Conservation (phyloP, 805 yeast species). For the Candida corydali region DNA sequence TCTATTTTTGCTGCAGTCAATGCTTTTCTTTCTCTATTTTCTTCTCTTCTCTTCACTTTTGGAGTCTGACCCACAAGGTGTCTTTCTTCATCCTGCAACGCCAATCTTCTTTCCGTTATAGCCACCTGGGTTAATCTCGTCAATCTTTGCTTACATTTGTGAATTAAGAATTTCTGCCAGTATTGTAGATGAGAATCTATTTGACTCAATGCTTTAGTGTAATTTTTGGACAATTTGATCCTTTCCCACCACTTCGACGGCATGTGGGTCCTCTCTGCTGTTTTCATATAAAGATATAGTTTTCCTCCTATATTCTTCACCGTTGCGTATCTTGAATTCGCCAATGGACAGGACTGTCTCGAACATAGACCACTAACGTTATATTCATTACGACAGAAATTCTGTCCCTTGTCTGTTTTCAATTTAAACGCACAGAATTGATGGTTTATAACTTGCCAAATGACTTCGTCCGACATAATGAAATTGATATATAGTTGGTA, state of each 20-base stretch:
- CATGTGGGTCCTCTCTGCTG: slow-evolving; percentile 95
- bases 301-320: slow-evolving; percentile 77
- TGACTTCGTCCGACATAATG: slow-evolving; percentile 75
- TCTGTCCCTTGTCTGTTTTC: slow-evolving; percentile 83
- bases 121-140: slow-evolving; percentile 95
- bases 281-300: slow-evolving; percentile 86
- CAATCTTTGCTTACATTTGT: slow-evolving; percentile 93
- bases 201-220: slow-evolving; percentile 81
- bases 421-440: slow-evolving; percentile 94
- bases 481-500: no score
- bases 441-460: slow-evolving; percentile 96
- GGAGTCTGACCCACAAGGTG: slow-evolving; percentile 90
- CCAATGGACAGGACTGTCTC: slow-evolving; percentile 93
- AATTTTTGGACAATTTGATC: slow-evolving; percentile 84
- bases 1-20: slow-evolving; percentile 95
- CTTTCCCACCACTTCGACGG: slow-evolving; percentile 96
- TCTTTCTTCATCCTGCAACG: slow-evolving; percentile 86
- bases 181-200: slow-evolving; percentile 81
- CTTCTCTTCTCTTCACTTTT: slow-evolving; percentile 92
- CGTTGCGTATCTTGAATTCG: slow-evolving; percentile 89
- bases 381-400: slow-evolving; percentile 92
- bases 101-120: slow-evolving; percentile 89
- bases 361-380: slow-evolving; percentile 93
- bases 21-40: slow-evolving; percentile 93
- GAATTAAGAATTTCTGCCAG: slow-evolving; percentile 89